Base-by-base conservation (phyloP, 371 early-diverging fungal genomes). In the Mucor mucedo region DNA sequence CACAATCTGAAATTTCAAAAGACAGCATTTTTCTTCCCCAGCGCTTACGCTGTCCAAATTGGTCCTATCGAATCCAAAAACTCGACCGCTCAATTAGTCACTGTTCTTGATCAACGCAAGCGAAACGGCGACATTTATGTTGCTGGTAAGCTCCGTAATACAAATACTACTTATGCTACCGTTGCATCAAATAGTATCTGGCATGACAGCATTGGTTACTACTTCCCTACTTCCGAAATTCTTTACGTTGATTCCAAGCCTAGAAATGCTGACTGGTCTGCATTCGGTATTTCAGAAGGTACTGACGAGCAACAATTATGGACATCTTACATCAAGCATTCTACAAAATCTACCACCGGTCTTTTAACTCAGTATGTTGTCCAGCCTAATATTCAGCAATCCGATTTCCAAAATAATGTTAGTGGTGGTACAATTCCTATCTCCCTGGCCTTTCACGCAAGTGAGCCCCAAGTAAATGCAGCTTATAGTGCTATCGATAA, bases 191-290 rank as follows among this genome's bases (percentile, higher is more conserved):
- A 44, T 1, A 49, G 57, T 30, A 30, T 76, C 5, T 72, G 73
- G 69, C 73, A 76, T 40, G 67, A 71, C 9, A 55, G 52, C 8
- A 66, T 68, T 41, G 73, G 73, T 4, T 76, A 76, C 33, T 68
- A 66, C n/a, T 70, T 76, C 40, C 63, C 69, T 33, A 42, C 59
- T 2, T 11, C 53, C 9, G 62, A 57, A 10, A 30, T n/a, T 21
- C 13, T 76, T 4, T 64, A 38, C 33, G 55, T 76, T 13, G 62
- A 60, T 5, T 66, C 73, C 2, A 48, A n/a, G 13, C 55, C 61
- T 32, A 66, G 49, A 13, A 35, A 33, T 5, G 52, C 65, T 6
- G 29, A 55, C 14, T 76, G 77, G 77, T 11, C 47, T 9, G 21
- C 39, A 0, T 64, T 76, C 62, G 77, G 77, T 49, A 65, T 69